phyloP scores from a whole-genome alignment of 768 basidiomycete species.

The Trametes sanguinea region DNA sequence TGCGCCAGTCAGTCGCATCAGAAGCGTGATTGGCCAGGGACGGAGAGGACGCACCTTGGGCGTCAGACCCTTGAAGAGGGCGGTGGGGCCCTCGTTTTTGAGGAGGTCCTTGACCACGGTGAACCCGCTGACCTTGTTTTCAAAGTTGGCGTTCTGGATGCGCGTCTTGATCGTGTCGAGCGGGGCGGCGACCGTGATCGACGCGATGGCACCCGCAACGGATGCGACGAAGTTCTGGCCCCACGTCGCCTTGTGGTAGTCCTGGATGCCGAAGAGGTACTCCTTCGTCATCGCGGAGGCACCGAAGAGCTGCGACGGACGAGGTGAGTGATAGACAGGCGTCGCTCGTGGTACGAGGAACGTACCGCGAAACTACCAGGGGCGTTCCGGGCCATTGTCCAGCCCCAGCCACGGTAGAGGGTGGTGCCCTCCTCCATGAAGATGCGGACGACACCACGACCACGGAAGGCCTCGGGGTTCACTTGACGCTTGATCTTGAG shows the following conservation, averaged over 20 bases:
- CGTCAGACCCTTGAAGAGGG: conserved; percentile 96
- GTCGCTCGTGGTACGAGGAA: neutral
- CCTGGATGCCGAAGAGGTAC: conserved; percentile 82
- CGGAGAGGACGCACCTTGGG: conserved; percentile 67
- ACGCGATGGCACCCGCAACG: conserved; percentile 90
- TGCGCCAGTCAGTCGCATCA: conserved; percentile 36
- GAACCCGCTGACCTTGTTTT: conserved; percentile 76
- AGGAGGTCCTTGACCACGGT: conserved; percentile 84
- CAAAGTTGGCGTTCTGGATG: conserved; percentile 98
- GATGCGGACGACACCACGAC: conserved; percentile 87
- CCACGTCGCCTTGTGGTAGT: conserved; percentile 97
- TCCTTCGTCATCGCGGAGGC: conserved; percentile 95
- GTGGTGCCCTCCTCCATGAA: conserved; percentile 89
- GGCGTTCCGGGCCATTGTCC: conserved; percentile 98
- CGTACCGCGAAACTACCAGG: conserved; percentile 93
- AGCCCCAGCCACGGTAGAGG: conserved; percentile 97
- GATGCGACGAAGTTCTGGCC: conserved; percentile 96
- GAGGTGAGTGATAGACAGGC: neutral
- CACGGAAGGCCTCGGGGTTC: conserved; percentile 97
- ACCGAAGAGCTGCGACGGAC: conserved; percentile 79
- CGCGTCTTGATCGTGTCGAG: conserved; percentile 96
- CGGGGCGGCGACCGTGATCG: conserved; percentile 94
- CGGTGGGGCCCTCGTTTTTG: conserved; percentile 78
- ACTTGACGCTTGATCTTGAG: conserved; percentile 99
- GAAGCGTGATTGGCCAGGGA: neutral